Percentiles rank a stretch among this genome's conserved stretches.
Evolutionary conservation across 163 green algal species (phyloP).

Genomic region (Volvox carteri): DNA sequence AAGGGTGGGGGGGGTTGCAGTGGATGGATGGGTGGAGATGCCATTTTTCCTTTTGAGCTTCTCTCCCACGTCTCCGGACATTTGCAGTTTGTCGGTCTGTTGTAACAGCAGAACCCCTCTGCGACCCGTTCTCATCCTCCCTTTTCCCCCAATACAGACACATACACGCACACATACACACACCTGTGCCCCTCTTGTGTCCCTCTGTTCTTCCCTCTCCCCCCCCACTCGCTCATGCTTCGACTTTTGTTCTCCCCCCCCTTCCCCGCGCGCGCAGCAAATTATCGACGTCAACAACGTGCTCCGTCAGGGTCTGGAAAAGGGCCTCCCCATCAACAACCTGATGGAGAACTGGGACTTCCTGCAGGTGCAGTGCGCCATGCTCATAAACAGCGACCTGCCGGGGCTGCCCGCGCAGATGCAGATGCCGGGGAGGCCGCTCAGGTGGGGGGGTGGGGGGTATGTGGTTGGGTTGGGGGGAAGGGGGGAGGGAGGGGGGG

Average conservation of each 20-base stretch:
- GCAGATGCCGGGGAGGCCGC: slow-evolving; percentile 76
- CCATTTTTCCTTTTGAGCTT: no score
- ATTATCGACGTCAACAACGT: slow-evolving; percentile 96
- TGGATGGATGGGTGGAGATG: background rate
- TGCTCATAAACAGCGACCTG: slow-evolving; percentile 88
- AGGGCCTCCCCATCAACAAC: slow-evolving; percentile 84
- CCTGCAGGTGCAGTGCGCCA: slow-evolving; percentile 87
- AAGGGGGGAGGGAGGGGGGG: background rate
- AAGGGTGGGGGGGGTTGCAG: no score
- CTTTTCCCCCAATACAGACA: no score
- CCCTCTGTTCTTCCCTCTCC: no score
- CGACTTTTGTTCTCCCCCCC: background rate
- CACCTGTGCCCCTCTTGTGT: no score
- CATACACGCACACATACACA: no score
- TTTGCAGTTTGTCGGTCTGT: no score
- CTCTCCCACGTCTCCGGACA: no score
- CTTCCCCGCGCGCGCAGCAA: slow-evolving; percentile 68
- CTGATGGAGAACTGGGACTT: slow-evolving; percentile 99
- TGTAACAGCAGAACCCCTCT: no score
- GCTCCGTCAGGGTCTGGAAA: slow-evolving; percentile 89
- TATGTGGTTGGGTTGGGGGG: no score
- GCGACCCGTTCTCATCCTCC: no score
- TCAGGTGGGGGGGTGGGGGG: slow-evolving; percentile 67
- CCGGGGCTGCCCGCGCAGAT: slow-evolving; percentile 84
- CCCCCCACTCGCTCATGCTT: no score